Evolutionary conservation across 768 basidiomycete species (phyloP), one percentile per base, ranked within the genome.

Genomic region (Lentinula sp.): DNA sequence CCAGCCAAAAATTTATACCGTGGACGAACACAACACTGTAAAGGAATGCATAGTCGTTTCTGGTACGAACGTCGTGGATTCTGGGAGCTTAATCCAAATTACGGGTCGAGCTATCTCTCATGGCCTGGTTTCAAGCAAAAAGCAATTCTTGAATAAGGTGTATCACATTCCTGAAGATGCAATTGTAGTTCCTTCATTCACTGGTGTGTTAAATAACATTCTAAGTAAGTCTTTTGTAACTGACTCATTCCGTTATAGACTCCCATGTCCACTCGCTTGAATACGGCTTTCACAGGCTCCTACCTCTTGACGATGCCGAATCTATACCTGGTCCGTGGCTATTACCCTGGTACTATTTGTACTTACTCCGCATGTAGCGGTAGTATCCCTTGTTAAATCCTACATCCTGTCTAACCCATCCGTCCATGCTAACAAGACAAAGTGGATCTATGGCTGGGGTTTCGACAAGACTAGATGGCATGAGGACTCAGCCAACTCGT

Each of bases 361-460:
- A 39, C 10, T 39, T 8, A 35, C 37, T 16, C 37, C 5, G 28
- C 13, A 1, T 28, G 16, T 28, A 57, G 56, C 34, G n/a, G 57
- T 59, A 9, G 57, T 59, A 5, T 11, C 45, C 8, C 57, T 59
- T 28, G 57, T 59, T 2, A 59, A 37, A 59, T 35, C 31, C 18
- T 49, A 23, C 46, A 59, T 59, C 16, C 57, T 59, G 16, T 59
- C 57, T 32, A 45, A 59, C 28, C 57, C 57, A 28, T n/a, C 28
- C 15, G 43, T 59, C 9, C 15, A 48, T 13, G 8, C n/a, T 10
- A 49, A 59, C 45, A 59, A 46, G 8, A 34, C 48, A 13, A 34
- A 59, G 35, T 48, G 48, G 45, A 49, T 59, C 4, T 59, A 59
- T 23, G 57, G 57, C 7, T 59, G 57, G 57, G 57, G 57, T 16